Percentiles rank a stretch among this genome's conserved stretches.
Evolutionary conservation across 2,329 filamentous ascomycete genomes (phyloP).

Genomic region (Cordyceps sp.): DNA sequence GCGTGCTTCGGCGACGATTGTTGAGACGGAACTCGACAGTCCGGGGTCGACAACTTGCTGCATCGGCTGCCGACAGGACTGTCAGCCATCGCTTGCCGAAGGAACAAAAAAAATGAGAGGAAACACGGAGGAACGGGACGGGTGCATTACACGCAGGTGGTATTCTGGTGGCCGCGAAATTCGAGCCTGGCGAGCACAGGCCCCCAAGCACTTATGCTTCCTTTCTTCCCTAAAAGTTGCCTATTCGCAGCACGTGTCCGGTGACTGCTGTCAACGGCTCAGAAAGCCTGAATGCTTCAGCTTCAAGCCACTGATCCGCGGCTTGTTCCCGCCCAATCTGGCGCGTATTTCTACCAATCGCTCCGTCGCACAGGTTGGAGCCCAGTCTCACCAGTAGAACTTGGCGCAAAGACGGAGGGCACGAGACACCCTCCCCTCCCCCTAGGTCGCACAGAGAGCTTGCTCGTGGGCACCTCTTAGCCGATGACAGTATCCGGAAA

Average conservation of each 20-base stretch:
- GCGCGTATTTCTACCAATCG: not conserved
- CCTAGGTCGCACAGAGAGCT: not conserved
- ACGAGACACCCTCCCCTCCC: not conserved
- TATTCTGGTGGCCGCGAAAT: too few species aligned
- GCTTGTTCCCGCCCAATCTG: not conserved
- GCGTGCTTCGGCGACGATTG: too few species aligned
- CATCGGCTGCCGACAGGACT: too few species aligned
- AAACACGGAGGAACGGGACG: too few species aligned
- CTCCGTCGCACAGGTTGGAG: not conserved
- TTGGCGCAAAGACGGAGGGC: not conserved
- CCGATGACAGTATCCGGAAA: constrained; percentile 1
- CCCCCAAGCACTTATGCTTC: too few species aligned
- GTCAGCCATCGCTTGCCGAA: too few species aligned
- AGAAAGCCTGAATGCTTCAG: not conserved
- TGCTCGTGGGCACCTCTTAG: not conserved
- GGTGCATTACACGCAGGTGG: too few species aligned
- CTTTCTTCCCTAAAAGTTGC: not conserved
- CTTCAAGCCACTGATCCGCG: not conserved
- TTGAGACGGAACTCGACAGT: too few species aligned
- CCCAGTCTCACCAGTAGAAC: constrained; percentile 1
- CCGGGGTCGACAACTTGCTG: too few species aligned
- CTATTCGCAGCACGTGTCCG: not conserved
- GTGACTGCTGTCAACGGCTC: too few species aligned
- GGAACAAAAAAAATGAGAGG: too few species aligned
- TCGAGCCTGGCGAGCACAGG: too few species aligned